Evolutionary conservation across 352 stramenopile species (phyloP).

Genomic region (Phytophthora idaei): DNA sequence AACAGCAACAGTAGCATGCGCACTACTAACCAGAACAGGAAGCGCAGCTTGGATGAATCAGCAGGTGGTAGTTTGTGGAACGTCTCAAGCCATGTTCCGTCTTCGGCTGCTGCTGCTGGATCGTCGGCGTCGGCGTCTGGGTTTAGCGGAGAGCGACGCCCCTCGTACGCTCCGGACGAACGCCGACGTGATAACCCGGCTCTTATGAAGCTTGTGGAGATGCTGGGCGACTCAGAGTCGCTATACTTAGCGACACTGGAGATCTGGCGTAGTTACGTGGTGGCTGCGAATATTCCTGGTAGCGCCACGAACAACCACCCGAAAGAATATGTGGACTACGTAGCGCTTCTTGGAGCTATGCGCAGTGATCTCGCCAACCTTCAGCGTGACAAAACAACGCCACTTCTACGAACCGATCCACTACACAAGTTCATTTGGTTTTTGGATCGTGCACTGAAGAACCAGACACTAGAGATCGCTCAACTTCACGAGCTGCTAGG

Average conservation of each 20-base stretch:
- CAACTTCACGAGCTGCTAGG: slow-evolving; percentile 77
- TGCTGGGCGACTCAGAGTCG: slow-evolving; percentile 85
- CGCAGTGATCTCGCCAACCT: slow-evolving; percentile 81
- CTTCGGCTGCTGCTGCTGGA: slow-evolving; percentile 30
- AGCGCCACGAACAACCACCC: slow-evolving; percentile 50
- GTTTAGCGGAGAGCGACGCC: slow-evolving; percentile 37
- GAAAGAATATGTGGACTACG: slow-evolving; percentile 88
- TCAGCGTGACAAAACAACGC: slow-evolving; percentile 80
- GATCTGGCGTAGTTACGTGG: slow-evolving; percentile 79
- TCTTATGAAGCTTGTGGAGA: slow-evolving; percentile 70
- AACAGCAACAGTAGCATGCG: slow-evolving; percentile 34
- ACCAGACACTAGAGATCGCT: slow-evolving; percentile 64
- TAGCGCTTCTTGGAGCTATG: slow-evolving; percentile 81
- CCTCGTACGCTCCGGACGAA: slow-evolving; percentile 59
- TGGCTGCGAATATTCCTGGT: slow-evolving; percentile 73
- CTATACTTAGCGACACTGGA: slow-evolving; percentile 81
- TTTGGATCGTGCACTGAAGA: slow-evolving; percentile 81
- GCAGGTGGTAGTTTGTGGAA: slow-evolving; percentile 61
- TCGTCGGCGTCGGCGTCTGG: slow-evolving; percentile 33
- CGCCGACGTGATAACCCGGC: slow-evolving; percentile 69
- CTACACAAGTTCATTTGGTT: slow-evolving; percentile 92
- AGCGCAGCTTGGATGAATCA: slow-evolving; percentile 41
- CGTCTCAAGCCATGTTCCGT: slow-evolving; percentile 72
- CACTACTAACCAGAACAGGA: slow-evolving; percentile 25
- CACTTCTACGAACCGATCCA: slow-evolving; percentile 70